Percentiles rank a stretch among this genome's conserved stretches.
phyloP scores from a whole-genome alignment of 805 yeast genomes.

The Wickerhamomyces silvicola region DNA sequence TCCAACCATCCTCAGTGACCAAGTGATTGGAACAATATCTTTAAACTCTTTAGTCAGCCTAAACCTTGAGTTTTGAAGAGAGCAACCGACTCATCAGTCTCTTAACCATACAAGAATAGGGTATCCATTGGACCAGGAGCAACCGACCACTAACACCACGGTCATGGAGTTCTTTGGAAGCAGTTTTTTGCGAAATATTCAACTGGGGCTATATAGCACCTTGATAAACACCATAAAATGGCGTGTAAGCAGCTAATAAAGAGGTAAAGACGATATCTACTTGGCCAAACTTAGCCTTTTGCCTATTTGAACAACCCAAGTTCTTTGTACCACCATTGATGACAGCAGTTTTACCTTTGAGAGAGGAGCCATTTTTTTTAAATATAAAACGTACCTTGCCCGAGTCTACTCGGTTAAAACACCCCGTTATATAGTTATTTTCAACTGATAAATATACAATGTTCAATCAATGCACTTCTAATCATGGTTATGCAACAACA shows the following conservation, averaged over 20 bases:
- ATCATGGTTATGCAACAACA: too few species aligned
- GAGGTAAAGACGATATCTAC: slow-evolving; percentile 65
- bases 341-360: slow-evolving; percentile 42
- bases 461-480: too few species aligned
- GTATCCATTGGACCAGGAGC: slow-evolving; percentile 69
- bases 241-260: slow-evolving; percentile 58
- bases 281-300: slow-evolving; percentile 36
- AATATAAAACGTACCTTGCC: too few species aligned
- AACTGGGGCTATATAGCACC: slow-evolving; percentile 53
- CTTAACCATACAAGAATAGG: slow-evolving; percentile 59
- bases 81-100: slow-evolving; percentile 43
- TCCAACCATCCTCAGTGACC: slow-evolving; percentile 62
- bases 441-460: too few species aligned
- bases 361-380: slow-evolving; percentile 16
- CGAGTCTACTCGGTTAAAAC: too few species aligned
- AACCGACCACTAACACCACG: slow-evolving; percentile 44
- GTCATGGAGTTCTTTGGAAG: slow-evolving; percentile 45
- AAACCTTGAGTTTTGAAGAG: slow-evolving; percentile 48
- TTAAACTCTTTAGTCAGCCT: slow-evolving; percentile 46
- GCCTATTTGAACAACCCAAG: slow-evolving; percentile 51
- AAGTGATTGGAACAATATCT: slow-evolving; percentile 60
- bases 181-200: slow-evolving; percentile 45
- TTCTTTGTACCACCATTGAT: slow-evolving; percentile 61
- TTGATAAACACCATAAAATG: slow-evolving; percentile 45
- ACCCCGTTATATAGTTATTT: too few species aligned